Evolutionary conservation across 2,329 filamentous ascomycete species (phyloP), one percentile per base, ranked within the genome.

Genomic region (Drechslerella coelobrocha): DNA sequence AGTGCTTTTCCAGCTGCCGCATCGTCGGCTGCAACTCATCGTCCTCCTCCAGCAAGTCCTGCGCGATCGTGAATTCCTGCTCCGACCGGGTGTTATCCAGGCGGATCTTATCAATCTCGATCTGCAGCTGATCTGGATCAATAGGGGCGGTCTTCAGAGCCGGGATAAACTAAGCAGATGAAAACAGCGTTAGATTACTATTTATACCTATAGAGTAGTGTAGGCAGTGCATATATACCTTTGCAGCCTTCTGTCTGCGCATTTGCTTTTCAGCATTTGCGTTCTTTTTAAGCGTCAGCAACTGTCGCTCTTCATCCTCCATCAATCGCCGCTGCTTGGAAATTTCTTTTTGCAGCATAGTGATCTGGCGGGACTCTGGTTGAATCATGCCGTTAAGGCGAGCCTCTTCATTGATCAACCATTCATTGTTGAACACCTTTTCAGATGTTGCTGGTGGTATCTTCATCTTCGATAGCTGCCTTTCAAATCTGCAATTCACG

Each of bases 341-440:
- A 17, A 76, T 57, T 39, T 75, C 73, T 8, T 63, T 72, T 56
- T 76, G 72, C 29, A 76, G 62, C 26, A 73, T 72, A 14, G 48
- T 72, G 54, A 75, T 75, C 50, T 75, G 72, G 19, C 69, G 57
- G 14, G 74, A 48, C 31, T 74, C 72, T 1, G 75, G 74, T 17
- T 73, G 73, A 14, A 76, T 62, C 29, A 73, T 48, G n/a, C 60
- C 65, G 50, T 76, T 74, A 34, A 74, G 60, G 23, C 68, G 61
- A 47, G 71, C 71, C 27, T 75, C 75, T 53, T 73, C 75, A 34
- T 73, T 71, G 56, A 75, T 65, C 27, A 76, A 41, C 47, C 72
- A 74, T 53, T 75, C 73, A 39, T 73, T 73, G 65, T 71, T 74
- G 31, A 76, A 73, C 47, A 71, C 75, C 73, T 69, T 75, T 73